A percentile compares a stretch with the other conserved stretches of the same genome.
phyloP scores from a whole-genome alignment of 768 basidiomycete species.

The Pulveroboletus sp. region DNA sequence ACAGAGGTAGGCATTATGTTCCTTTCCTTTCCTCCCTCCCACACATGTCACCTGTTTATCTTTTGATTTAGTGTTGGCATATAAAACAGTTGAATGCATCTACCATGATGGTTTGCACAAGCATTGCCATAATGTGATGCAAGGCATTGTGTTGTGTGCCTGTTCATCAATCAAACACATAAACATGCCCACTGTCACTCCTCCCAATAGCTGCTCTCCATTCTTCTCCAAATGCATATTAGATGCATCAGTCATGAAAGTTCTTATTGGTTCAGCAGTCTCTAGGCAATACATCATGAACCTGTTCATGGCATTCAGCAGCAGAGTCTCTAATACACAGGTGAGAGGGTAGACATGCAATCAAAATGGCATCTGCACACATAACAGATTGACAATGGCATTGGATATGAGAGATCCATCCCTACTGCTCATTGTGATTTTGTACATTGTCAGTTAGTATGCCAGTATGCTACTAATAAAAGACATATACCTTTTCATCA shows the following conservation, averaged over 20 bases:
- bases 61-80: no score
- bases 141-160: no score
- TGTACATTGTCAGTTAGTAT: background rate
- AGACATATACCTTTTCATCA: conserved; percentile 5
- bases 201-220: conserved; percentile 4
- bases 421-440: background rate
- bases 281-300: conserved; percentile 6
- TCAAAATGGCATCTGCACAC: no score
- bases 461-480: background rate
- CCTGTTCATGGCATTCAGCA: conserved; percentile 4
- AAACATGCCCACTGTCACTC: conserved; percentile 7
- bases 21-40: no score
- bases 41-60: no score
- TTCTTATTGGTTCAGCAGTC: background rate
- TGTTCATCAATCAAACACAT: conserved; percentile 12
- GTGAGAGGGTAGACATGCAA: no score
- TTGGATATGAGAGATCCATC: no score
- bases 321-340: no score
- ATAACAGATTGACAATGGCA: no score
- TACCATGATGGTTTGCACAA: background rate
- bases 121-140: no score
- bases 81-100: no score
- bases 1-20: no score
- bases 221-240: conserved; percentile 8
- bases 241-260: conserved; percentile 2